Percentiles rank a stretch among this genome's conserved stretches.
Evolutionary conservation across 331 rosid species (phyloP).

Genomic region (Acacia concinna): DNA sequence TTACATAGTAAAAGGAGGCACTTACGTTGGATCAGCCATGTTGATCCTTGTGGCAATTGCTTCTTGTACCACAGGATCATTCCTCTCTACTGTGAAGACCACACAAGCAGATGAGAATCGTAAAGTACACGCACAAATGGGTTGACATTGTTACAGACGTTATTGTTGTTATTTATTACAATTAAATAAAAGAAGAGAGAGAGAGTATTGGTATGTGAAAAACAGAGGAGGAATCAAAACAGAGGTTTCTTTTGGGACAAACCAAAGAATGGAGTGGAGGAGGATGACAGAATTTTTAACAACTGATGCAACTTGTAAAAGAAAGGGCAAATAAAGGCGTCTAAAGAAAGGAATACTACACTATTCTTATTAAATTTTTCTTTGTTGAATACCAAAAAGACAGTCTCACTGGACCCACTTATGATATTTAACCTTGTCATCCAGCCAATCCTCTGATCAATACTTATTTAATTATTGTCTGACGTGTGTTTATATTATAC

Average conservation of each 20-base stretch:
- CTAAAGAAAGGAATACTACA: conserved; percentile 21
- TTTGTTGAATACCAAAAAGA: not conserved
- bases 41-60: conserved; percentile 50
- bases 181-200: not conserved
- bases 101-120: conserved; percentile 42
- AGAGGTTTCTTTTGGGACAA: conserved; percentile 15
- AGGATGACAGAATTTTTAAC: conserved; percentile 1
- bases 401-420: conserved; percentile 9
- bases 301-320: conserved; percentile 20
- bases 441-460: conserved; percentile 21
- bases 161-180: not conserved
- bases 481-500: not conserved
- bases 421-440: conserved; percentile 18
- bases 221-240: not conserved
- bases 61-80: conserved; percentile 50
- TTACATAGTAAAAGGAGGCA: conserved; percentile 63
- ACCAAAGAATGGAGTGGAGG: conserved; percentile 7
- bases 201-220: not conserved
- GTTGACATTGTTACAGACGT: conserved; percentile 24
- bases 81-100: conserved; percentile 36
- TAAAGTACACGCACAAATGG: conserved; percentile 46
- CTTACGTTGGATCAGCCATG: conserved; percentile 55
- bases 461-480: not conserved
- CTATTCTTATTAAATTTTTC: not conserved
- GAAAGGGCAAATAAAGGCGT: conserved; percentile 14